Conservation (phyloP, 2,329 filamentous ascomycete species). For the Pseudopyricularia cyperi region DNA sequence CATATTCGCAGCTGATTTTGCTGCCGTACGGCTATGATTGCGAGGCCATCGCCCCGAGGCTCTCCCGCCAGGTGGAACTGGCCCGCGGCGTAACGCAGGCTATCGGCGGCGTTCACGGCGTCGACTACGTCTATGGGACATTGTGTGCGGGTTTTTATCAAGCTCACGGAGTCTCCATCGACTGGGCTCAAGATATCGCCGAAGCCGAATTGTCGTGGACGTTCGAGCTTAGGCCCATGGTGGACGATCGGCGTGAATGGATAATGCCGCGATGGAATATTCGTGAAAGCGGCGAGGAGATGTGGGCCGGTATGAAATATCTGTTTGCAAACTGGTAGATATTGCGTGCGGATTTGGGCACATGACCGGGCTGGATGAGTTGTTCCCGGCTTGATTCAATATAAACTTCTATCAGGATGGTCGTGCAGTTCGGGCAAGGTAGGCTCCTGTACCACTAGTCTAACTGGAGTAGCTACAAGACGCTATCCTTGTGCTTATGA, state of each 20-base stretch:
- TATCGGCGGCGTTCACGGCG: constrained; percentile 29
- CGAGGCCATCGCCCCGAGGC: constrained; percentile 27
- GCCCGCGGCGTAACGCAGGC: constrained; percentile 34
- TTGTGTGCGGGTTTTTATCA: constrained; percentile 51
- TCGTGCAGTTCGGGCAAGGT: too few species aligned
- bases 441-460: too few species aligned
- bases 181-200: constrained; percentile 29
- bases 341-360: not conserved
- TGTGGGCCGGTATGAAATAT: constrained; percentile 41
- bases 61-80: constrained; percentile 33
- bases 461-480: too few species aligned
- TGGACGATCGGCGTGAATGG: constrained; percentile 21
- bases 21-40: constrained; percentile 53
- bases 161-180: constrained; percentile 30
- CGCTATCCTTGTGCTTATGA: too few species aligned
- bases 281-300: constrained; percentile 26
- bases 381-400: too few species aligned
- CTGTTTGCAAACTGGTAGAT: constrained; percentile 26
- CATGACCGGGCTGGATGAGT: too few species aligned
- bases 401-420: too few species aligned
- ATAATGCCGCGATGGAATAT: constrained; percentile 28
- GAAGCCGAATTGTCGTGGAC: constrained; percentile 26
- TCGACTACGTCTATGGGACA: constrained; percentile 29
- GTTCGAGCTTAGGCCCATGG: constrained; percentile 23
- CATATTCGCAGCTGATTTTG: constrained; percentile 47